A percentile compares a stretch with the other conserved stretches of the same genome.
These are phyloP conservation scores for Rhododendron molle DNA, from an alignment of 148 eudicot genomes.

Conservation along the genomic window DNA sequence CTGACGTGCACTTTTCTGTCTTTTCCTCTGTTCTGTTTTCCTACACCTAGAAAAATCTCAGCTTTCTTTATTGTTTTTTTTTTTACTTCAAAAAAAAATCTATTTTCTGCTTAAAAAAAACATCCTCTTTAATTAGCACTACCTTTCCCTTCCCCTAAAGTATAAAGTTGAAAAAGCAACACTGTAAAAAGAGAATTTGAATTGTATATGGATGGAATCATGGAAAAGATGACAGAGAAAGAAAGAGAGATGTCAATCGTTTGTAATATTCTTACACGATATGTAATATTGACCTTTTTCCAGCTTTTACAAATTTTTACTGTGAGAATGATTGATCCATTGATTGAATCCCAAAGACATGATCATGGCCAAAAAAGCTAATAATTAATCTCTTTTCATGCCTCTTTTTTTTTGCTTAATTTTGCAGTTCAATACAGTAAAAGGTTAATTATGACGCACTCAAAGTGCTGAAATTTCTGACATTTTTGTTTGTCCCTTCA, in stretches of 20 bases:
- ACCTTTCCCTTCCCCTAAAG: slow-evolving; percentile 36
- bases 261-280: background rate
- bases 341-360: slow-evolving; percentile 10
- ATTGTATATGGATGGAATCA: slow-evolving; percentile 21
- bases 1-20: slow-evolving; percentile 47
- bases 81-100: slow-evolving; percentile 15
- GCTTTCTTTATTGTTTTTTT: slow-evolving; percentile 15
- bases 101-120: slow-evolving; percentile 5
- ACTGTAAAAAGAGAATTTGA: slow-evolving; percentile 31
- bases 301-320: background rate
- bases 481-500: slow-evolving; percentile 1
- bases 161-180: slow-evolving; percentile 32
- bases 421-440: background rate
- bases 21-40: slow-evolving; percentile 29
- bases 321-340: slow-evolving; percentile 11
- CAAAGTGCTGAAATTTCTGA: background rate
- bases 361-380: slow-evolving; percentile 5
- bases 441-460: background rate
- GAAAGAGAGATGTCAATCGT: slow-evolving; percentile 6
- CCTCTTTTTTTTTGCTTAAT: no score
- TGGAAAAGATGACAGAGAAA: background rate
- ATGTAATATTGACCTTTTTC: background rate
- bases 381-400: background rate
- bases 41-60: slow-evolving; percentile 17
- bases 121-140: slow-evolving; percentile 26